Conservation (phyloP, 441 rosid species). For the Gossypium davidsonii region DNA sequence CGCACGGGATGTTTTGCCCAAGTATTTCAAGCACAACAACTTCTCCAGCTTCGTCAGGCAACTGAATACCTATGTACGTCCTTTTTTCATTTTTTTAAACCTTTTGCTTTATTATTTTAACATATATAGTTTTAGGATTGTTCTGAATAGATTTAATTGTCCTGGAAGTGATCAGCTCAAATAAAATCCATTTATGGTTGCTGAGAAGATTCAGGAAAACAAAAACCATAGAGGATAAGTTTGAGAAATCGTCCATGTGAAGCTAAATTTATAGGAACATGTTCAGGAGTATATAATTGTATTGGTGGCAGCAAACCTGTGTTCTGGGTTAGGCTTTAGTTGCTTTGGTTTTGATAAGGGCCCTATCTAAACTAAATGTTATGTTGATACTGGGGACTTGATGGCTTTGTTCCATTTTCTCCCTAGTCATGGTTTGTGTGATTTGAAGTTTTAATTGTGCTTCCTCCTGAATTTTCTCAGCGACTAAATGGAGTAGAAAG, state of each 20-base stretch:
- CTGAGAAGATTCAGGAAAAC: constrained; percentile 3
- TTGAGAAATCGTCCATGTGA: neutral
- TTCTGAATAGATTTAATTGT: neutral
- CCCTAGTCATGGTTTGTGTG: neutral
- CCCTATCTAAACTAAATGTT: neutral
- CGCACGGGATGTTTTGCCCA: constrained; percentile 73
- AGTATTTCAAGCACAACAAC: constrained; percentile 81
- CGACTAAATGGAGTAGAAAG: constrained; percentile 38
- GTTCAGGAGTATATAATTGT: neutral
- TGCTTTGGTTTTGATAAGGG: neutral
- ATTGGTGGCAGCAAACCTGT: neutral
- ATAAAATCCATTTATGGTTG: neutral
- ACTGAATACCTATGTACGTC: constrained; percentile 70
- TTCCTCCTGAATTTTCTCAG: constrained; percentile 40
- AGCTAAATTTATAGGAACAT: neutral
- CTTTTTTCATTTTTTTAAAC: too few species aligned
- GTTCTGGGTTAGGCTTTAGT: neutral
- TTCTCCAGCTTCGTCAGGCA: constrained; percentile 94
- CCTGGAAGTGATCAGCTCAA: neutral
- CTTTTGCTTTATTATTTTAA: constrained; percentile 3
- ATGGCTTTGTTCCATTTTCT: constrained; percentile 7
- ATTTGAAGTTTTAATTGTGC: constrained; percentile 16
- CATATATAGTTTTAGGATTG: neutral
- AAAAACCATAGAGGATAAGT: neutral
- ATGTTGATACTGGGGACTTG: neutral